Base-by-base conservation (phyloP, 805 yeast genomes). In the Diddensiella santjacobensis region DNA sequence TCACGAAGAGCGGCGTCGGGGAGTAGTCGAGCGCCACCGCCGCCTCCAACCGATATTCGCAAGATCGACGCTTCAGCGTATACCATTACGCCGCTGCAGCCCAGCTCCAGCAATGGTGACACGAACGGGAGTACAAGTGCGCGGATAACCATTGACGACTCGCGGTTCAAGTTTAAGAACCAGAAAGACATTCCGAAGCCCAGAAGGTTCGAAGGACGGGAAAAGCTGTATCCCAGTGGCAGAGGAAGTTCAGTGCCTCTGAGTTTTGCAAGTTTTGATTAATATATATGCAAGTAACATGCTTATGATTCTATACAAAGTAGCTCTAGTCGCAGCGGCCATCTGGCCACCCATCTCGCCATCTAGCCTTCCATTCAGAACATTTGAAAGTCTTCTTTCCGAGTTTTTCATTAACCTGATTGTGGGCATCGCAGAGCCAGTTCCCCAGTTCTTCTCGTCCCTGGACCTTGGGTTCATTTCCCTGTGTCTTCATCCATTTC, bases 341-440 rank as follows among this genome's bases (percentile, higher is more conserved):
- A 56, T 77, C 80, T 31, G 84, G 84, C 96, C 96, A 89, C 0
- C 97, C 97, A 58, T 87, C 95, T 56, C 77, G 81, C 99, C 99
- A 91, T 62, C 99, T 80, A 59, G 85, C 80, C 63, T 83, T 83
- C 99, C 99, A 93, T 54, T 86, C 74, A 49, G 81, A 72, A 60
- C 98, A 91, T 63, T 91, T 89, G 62, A 93, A 93, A 48, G 71
- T 71, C 4, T 87, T 87, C 67, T 93, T 93, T 1, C 96, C 95
- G 22, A 91, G 64, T 64, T 89, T 90, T 17, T 64, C 71, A 65
- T 93, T 93, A n/a, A 93, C 98, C 31, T 78, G 86, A 61, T 93
- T 93, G 68, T 93, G 99, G 2, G 98, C 98, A 52, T 81, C 85
- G 68, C 98, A 93, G 47, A 93, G 69, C 99, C 99, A 93, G 57